phyloP scores from a whole-genome alignment of 2,329 filamentous ascomycete genomes.

The Gyromitra esculenta region DNA sequence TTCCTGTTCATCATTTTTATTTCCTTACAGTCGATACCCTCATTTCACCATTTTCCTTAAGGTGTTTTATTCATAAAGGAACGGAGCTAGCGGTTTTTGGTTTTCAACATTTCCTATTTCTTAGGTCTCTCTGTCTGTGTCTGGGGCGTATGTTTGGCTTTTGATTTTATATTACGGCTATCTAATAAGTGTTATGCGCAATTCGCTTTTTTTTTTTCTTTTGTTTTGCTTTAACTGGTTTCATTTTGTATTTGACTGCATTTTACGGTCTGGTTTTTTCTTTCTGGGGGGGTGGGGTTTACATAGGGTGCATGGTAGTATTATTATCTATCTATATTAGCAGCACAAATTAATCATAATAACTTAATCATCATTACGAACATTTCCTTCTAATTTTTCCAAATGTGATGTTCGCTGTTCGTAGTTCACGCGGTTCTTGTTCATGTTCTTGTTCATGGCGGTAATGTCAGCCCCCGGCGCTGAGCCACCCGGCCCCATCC shows the following conservation, averaged over 20 bases:
- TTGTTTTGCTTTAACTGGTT: constrained; percentile 32
- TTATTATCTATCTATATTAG: constrained; percentile 50
- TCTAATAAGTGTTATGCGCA: constrained; percentile 38
- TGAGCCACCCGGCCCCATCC: constrained; percentile 34
- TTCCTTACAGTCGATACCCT: constrained; percentile 39
- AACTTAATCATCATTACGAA: constrained; percentile 35
- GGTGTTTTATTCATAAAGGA: constrained; percentile 52
- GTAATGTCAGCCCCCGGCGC: constrained; percentile 20
- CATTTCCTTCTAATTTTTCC: not conserved
- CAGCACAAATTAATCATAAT: constrained; percentile 46
- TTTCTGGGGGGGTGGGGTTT: constrained; percentile 6
- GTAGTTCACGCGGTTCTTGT: too few relatives aligned
- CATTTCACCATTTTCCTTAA: constrained; percentile 35
- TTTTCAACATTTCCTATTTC: constrained; percentile 28
- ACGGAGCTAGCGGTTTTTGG: constrained; percentile 51
- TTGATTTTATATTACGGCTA: constrained; percentile 26
- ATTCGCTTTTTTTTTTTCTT: constrained; percentile 31
- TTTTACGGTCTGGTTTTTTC: constrained; percentile 36
- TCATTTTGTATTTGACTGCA: constrained; percentile 46
- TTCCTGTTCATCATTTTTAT: constrained; percentile 21
- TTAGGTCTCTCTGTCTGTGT: constrained; percentile 27
- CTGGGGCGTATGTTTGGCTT: constrained; percentile 35
- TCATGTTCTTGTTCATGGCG: constrained; percentile 12
- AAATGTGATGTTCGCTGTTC: constrained; percentile 20
- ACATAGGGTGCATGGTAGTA: constrained; percentile 37